Conservation (phyloP, 345 rosid species). For the Camelina sativa region DNA sequence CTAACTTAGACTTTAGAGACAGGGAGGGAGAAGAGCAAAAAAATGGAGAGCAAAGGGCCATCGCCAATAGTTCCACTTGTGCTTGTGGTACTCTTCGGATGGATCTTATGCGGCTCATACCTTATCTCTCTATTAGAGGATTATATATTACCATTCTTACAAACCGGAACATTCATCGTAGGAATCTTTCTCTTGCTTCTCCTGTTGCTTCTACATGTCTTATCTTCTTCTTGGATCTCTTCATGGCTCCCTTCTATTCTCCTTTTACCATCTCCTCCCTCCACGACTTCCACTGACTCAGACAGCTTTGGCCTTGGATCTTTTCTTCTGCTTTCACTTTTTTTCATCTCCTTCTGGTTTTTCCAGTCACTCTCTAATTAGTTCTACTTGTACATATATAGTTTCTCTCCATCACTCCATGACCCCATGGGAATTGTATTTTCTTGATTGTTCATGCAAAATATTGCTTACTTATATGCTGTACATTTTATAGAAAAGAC, state of each 20-base stretch:
- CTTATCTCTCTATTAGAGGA: conserved; percentile 36
- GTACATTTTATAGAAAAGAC: background rate
- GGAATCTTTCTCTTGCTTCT: conserved; percentile 42
- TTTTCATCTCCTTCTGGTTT: conserved; percentile 39
- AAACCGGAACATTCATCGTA: conserved; percentile 44
- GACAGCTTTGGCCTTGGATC: conserved; percentile 46
- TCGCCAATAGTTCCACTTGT: conserved; percentile 43
- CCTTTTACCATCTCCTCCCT: conserved; percentile 30
- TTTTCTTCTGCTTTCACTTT: conserved; percentile 40
- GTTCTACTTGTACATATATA: background rate
- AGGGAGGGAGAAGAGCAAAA: conserved; percentile 5
- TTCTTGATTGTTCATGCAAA: background rate
- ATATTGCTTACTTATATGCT: background rate
- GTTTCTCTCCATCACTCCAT: background rate
- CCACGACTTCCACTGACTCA: conserved; percentile 35
- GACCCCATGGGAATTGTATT: background rate
- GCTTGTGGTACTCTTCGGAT: conserved; percentile 42
- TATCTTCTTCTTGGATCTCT: conserved; percentile 45
- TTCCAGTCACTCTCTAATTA: conserved; percentile 27
- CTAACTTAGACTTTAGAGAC: conserved; percentile 22
- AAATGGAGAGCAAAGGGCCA: conserved; percentile 46
- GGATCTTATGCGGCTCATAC: conserved; percentile 42
- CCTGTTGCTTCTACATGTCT: conserved; percentile 42
- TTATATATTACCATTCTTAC: conserved; percentile 37
- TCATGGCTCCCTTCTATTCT: conserved; percentile 46